phyloP scores from a whole-genome alignment of 495 filamentous ascomycete genomes.

The Lophium mytilinum region DNA sequence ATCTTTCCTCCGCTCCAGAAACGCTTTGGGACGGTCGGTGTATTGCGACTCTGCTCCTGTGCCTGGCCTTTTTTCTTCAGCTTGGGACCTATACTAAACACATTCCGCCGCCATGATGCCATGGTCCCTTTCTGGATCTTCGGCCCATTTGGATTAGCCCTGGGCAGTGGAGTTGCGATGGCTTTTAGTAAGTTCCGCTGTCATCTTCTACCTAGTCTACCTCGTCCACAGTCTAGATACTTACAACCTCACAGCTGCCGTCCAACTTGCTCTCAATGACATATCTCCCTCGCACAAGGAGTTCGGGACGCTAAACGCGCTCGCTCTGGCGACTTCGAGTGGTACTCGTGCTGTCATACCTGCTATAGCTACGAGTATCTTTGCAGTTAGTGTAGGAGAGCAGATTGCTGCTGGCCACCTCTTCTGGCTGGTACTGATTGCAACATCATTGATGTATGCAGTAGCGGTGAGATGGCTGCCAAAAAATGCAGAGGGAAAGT shows the following conservation, averaged over 20 bases:
- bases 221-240: neutral
- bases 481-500: constrained; percentile 37
- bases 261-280: constrained; percentile 62
- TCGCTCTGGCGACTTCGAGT: constrained; percentile 49
- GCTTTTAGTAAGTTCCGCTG: constrained; percentile 41
- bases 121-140: constrained; percentile 46
- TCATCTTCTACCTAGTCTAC: neutral
- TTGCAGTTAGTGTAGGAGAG: constrained; percentile 49
- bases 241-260: constrained; percentile 33
- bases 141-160: constrained; percentile 30
- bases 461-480: constrained; percentile 43
- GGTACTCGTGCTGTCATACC: constrained; percentile 51
- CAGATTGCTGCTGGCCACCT: constrained; percentile 53
- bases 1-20: constrained; percentile 52
- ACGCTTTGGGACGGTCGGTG: constrained; percentile 50
- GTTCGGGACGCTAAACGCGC: constrained; percentile 56
- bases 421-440: constrained; percentile 54
- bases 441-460: constrained; percentile 40
- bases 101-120: constrained; percentile 38
- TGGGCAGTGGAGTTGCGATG: constrained; percentile 55
- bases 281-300: constrained; percentile 50
- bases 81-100: constrained; percentile 41
- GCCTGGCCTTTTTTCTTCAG: constrained; percentile 52
- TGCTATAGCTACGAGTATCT: constrained; percentile 52
- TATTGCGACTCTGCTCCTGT: constrained; percentile 44